These are phyloP conservation scores for Reutealis trisperma DNA, from an alignment of 345 rosid genomes.

Conservation along the genomic window DNA sequence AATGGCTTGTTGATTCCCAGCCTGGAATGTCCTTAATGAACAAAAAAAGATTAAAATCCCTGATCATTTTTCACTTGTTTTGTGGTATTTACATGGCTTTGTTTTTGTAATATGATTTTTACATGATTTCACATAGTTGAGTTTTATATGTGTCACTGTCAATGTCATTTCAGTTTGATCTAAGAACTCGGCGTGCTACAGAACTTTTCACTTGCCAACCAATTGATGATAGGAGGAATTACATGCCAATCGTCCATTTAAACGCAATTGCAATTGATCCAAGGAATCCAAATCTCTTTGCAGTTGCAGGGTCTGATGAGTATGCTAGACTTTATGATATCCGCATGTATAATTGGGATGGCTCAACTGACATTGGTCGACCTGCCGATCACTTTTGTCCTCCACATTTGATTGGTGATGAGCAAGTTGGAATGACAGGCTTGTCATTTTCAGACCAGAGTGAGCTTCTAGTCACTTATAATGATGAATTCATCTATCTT, in stretches of 20 bases:
- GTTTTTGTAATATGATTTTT: neutral
- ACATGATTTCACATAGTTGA: neutral
- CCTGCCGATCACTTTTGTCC: constrained; percentile 75
- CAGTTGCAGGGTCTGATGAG: constrained; percentile 78
- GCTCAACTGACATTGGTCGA: constrained; percentile 52
- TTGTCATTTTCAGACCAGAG: constrained; percentile 87
- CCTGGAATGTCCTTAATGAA: neutral
- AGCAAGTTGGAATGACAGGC: constrained; percentile 72
- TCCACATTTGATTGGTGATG: constrained; percentile 60
- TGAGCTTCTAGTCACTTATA: constrained; percentile 86
- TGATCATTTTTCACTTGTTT: neutral
- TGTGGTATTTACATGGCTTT: constrained; percentile 17
- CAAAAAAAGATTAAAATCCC: neutral
- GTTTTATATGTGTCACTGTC: constrained; percentile 14
- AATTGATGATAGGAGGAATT: constrained; percentile 36
- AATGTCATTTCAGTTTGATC: constrained; percentile 71
- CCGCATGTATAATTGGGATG: constrained; percentile 64
- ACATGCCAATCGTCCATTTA: constrained; percentile 43
- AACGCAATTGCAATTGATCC: constrained; percentile 83
- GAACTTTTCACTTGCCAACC: constrained; percentile 70
- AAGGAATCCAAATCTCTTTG: constrained; percentile 73
- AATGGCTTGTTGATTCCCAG: neutral
- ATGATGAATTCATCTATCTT: constrained; percentile 73
- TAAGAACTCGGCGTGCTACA: constrained; percentile 61
- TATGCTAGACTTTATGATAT: constrained; percentile 82